Percentiles rank a stretch among this genome's conserved stretches.
Evolutionary conservation across 2,329 filamentous ascomycete genomes (phyloP).

Genomic region (Didymella segeticola): DNA sequence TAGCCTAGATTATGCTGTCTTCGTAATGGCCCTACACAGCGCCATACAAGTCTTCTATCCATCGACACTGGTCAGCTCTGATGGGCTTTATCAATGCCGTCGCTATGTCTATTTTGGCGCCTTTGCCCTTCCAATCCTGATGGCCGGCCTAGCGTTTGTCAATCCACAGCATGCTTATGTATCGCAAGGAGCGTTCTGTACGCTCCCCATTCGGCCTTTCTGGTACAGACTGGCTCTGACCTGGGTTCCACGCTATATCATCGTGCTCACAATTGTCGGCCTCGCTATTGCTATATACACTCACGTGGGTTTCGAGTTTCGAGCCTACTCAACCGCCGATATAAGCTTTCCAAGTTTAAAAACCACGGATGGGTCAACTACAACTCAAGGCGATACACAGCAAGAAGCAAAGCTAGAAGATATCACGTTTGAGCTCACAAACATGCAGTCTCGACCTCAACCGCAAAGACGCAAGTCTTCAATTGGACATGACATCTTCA

Average conservation of each 20-base stretch:
- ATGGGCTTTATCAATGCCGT: slow-evolving; percentile 73
- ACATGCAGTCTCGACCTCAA: neutral
- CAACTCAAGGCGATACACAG: slow-evolving; percentile 1
- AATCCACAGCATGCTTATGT: slow-evolving; percentile 63
- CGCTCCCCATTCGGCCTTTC: slow-evolving; percentile 68
- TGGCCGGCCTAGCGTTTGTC: slow-evolving; percentile 70
- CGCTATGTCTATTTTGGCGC: slow-evolving; percentile 65
- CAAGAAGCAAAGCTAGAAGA: slow-evolving; percentile 7
- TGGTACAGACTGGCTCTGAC: slow-evolving; percentile 74
- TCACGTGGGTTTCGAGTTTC: slow-evolving; percentile 62
- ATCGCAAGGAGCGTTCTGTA: slow-evolving; percentile 72
- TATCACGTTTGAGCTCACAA: slow-evolving; percentile 9
- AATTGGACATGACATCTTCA: slow-evolving; percentile 20
- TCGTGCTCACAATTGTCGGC: slow-evolving; percentile 68
- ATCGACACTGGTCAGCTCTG: slow-evolving; percentile 53
- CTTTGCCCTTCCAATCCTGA: slow-evolving; percentile 63
- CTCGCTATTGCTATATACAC: slow-evolving; percentile 74
- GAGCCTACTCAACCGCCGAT: slow-evolving; percentile 37
- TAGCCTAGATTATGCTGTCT: slow-evolving; percentile 67
- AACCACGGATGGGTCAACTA: slow-evolving; percentile 17
- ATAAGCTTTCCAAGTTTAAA: slow-evolving; percentile 20
- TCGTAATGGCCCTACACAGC: slow-evolving; percentile 77
- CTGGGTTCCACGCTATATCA: slow-evolving; percentile 77
- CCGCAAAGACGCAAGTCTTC: slow-evolving; percentile 18
- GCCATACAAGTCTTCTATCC: slow-evolving; percentile 74